These are phyloP conservation scores for Oemleria cerasiformis DNA, from an alignment of 306 rosid species.

Conservation along the genomic window DNA sequence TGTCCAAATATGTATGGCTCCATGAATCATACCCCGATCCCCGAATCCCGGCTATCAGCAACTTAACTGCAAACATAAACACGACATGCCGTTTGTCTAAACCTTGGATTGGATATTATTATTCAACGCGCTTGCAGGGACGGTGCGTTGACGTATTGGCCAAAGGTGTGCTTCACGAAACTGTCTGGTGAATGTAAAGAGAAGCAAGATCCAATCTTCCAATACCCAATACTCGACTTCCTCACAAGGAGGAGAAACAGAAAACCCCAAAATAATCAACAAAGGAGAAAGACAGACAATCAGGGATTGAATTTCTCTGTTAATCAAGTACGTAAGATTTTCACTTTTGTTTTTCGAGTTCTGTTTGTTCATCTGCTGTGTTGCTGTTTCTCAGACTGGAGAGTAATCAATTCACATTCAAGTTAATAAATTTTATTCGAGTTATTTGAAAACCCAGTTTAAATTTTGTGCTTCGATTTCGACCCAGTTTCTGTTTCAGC, in stretches of 20 bases:
- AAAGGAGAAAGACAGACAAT: background rate
- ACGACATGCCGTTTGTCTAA: slow-evolving; percentile 2
- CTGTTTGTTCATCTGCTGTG: background rate
- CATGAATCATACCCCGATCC: no score
- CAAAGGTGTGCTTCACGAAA: slow-evolving; percentile 8
- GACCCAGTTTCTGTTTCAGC: background rate
- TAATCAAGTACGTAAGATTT: background rate
- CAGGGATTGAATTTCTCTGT: background rate
- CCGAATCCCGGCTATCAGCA: no score
- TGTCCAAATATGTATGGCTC: no score
- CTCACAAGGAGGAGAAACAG: background rate
- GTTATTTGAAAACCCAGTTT: background rate
- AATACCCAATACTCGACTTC: no score
- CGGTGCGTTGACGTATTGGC: background rate
- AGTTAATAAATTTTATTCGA: background rate
- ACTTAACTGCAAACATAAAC: background rate
- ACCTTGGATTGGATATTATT: background rate
- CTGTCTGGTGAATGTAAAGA: background rate
- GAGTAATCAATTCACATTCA: background rate
- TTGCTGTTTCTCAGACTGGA: slow-evolving; percentile 9
- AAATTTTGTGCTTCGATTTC: background rate
- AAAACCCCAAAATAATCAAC: background rate
- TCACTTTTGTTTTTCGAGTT: background rate
- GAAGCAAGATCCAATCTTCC: slow-evolving; percentile 18
- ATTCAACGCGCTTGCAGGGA: background rate